Evolutionary conservation across 352 stramenopile species (phyloP).

Genomic region (Pythium vanterpoolii): DNA sequence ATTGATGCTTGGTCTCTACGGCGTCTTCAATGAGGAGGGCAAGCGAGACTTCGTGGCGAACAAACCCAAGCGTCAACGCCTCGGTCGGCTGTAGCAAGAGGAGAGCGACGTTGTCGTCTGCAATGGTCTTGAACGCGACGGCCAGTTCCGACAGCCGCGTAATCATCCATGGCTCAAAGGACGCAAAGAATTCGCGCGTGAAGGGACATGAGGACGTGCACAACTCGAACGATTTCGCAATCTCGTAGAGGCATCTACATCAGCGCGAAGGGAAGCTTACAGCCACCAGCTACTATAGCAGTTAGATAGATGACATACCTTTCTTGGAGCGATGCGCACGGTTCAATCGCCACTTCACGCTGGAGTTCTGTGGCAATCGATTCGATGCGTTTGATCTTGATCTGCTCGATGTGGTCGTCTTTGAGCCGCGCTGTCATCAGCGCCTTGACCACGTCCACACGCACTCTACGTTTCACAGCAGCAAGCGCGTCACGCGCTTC

Average conservation of each 20-base stretch:
- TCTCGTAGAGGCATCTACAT: slow-evolving; percentile 65
- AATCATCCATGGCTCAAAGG: slow-evolving; percentile 79
- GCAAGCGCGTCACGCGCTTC: slow-evolving; percentile 19
- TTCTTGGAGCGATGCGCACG: slow-evolving; percentile 41
- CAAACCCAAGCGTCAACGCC: slow-evolving; percentile 64
- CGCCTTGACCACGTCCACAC: slow-evolving; percentile 61
- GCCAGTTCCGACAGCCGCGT: slow-evolving; percentile 55
- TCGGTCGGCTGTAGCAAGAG: slow-evolving; percentile 56
- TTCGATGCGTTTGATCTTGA: slow-evolving; percentile 53
- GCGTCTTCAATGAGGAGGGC: slow-evolving; percentile 35
- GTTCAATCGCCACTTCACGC: slow-evolving; percentile 20
- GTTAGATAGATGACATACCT: slow-evolving; percentile 27
- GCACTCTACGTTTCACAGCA: slow-evolving; percentile 55
- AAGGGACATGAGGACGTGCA: slow-evolving; percentile 57
- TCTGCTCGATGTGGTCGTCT: slow-evolving; percentile 71
- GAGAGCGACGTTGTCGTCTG: slow-evolving; percentile 55
- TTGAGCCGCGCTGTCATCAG: slow-evolving; percentile 72
- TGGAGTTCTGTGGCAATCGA: slow-evolving; percentile 65
- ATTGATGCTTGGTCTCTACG: slow-evolving; percentile 26
- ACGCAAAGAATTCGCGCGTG: slow-evolving; percentile 57
- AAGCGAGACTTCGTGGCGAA: slow-evolving; percentile 56
- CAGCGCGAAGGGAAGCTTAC: neutral
- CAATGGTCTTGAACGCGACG: slow-evolving; percentile 71
- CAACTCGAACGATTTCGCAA: slow-evolving; percentile 71
- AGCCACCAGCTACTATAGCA: neutral